A percentile compares a stretch with the other conserved stretches of the same genome.
phyloP scores from a whole-genome alignment of 164 flowering plant species.

The Stephania japonica region DNA sequence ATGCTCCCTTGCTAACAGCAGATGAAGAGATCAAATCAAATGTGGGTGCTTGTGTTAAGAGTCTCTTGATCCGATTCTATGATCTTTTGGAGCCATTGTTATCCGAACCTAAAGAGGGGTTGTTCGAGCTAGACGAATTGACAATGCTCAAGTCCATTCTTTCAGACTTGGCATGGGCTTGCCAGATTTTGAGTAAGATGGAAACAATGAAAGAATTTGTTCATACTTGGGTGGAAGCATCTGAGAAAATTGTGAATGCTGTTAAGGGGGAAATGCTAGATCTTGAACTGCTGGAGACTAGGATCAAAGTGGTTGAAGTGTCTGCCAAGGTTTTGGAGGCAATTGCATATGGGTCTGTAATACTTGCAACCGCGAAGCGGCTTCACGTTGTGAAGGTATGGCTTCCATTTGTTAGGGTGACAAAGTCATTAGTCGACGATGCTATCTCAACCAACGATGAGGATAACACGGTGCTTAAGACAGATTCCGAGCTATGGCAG shows the following conservation, averaged over 20 bases:
- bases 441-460: constrained; percentile 29
- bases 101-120: constrained; percentile 22
- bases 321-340: constrained; percentile 72
- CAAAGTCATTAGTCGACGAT: constrained; percentile 54
- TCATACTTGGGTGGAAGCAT: constrained; percentile 56
- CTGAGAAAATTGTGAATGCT: constrained; percentile 44
- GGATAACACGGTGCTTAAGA: constrained; percentile 28
- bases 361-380: constrained; percentile 60
- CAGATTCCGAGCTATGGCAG: constrained; percentile 72
- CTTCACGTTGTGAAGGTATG: constrained; percentile 61
- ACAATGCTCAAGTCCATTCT: constrained; percentile 35
- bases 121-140: constrained; percentile 18
- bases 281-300: constrained; percentile 29
- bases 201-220: constrained; percentile 70
- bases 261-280: constrained; percentile 25
- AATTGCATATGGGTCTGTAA: constrained; percentile 65
- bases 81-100: constrained; percentile 32
- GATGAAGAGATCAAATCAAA: constrained; percentile 56
- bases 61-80: constrained; percentile 42
- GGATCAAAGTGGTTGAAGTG: constrained; percentile 58
- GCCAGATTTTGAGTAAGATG: constrained; percentile 58
- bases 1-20: constrained; percentile 57
- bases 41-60: constrained; percentile 39
- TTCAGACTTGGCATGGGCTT: constrained; percentile 75
- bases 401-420: constrained; percentile 74